Conservation (phyloP, 306 rosid species). For the Cicer judaicum region DNA sequence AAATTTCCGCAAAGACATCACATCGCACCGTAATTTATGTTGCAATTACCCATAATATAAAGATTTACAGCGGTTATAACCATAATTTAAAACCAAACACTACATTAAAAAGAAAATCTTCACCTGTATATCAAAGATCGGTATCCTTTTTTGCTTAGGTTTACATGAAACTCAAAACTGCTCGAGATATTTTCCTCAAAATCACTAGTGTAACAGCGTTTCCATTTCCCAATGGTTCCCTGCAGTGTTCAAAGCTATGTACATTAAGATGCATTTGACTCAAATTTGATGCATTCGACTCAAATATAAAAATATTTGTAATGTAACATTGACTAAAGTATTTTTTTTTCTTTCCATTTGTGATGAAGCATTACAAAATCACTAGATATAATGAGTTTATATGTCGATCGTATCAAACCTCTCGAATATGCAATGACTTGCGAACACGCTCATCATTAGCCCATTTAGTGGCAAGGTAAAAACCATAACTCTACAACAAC, state of each 20-base stretch:
- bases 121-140: constrained; percentile 61
- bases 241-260: not conserved
- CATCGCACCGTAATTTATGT: too few relatives aligned
- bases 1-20: too few relatives aligned
- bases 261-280: not conserved
- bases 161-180: constrained; percentile 50
- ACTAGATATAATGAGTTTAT: not conserved
- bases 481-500: constrained; percentile 37
- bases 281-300: not conserved
- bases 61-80: too few relatives aligned
- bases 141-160: constrained; percentile 48
- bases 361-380: not conserved
- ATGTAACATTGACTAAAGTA: not conserved
- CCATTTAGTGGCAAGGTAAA: constrained; percentile 39
- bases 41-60: too few relatives aligned
- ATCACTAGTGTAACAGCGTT: constrained; percentile 4
- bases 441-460: constrained; percentile 42
- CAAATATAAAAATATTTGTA: not conserved
- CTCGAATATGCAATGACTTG: constrained; percentile 43
- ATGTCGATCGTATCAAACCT: constrained; percentile 38
- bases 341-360: not conserved
- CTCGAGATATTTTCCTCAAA: not conserved
- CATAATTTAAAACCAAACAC: not conserved
- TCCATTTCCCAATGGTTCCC: constrained; percentile 45
- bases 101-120: constrained; percentile 19